A percentile compares a stretch with the other conserved stretches of the same genome.
Evolutionary conservation across 257 asterid species (phyloP).

Genomic region (Solanum rostratum): DNA sequence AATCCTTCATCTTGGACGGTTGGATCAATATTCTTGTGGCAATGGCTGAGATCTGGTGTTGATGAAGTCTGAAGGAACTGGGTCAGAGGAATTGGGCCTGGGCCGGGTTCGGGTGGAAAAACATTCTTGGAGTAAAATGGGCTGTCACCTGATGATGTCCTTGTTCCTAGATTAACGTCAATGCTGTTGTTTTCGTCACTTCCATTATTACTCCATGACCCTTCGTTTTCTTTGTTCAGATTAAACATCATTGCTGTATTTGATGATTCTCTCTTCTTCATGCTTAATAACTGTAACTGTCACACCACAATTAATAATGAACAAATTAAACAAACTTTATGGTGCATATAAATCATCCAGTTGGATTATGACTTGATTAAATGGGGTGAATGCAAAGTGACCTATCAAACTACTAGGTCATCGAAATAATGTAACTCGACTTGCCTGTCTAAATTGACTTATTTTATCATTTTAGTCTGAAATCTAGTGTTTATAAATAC

Average conservation of each 20-base stretch:
- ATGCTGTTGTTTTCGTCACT: slow-evolving; percentile 52
- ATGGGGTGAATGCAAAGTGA: neutral
- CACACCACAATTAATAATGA: neutral
- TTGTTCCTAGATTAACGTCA: slow-evolving; percentile 37
- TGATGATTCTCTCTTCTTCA: slow-evolving; percentile 37
- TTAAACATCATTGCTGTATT: slow-evolving; percentile 21
- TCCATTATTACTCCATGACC: slow-evolving; percentile 70
- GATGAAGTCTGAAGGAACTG: slow-evolving; percentile 31
- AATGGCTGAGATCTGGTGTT: slow-evolving; percentile 17
- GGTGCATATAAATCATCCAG: neutral
- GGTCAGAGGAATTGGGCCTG: slow-evolving; percentile 8
- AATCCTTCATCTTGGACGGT: slow-evolving; percentile 34
- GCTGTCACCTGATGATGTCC: slow-evolving; percentile 3
- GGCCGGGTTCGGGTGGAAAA: slow-evolving; percentile 10
- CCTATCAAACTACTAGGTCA: neutral
- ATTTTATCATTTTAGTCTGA: no score
- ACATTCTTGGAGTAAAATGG: slow-evolving; percentile 14
- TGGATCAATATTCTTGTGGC: slow-evolving; percentile 13
- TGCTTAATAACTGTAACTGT: slow-evolving; percentile 42
- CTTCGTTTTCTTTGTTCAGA: slow-evolving; percentile 55
- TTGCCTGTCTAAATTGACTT: no score
- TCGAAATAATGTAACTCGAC: neutral
- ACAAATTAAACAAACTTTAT: no score
- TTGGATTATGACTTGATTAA: neutral
- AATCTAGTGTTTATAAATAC: no score